Evolutionary conservation across 1,284 basidiomycete species (phyloP), one percentile per base, ranked within the genome.

Genomic region (Ganoderma resinaceum): DNA sequence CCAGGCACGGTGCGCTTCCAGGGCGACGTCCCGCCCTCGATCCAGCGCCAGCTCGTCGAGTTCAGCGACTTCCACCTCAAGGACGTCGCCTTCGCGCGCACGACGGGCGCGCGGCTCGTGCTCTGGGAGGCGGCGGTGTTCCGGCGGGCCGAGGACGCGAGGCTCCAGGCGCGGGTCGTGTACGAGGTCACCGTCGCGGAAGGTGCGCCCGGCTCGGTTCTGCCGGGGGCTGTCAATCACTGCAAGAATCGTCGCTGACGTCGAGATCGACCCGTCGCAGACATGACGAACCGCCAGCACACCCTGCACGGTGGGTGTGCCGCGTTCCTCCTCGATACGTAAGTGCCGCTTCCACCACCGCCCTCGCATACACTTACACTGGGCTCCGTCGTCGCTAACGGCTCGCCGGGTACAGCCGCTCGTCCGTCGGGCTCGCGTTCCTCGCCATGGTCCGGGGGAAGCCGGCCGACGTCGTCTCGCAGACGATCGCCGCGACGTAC

Each of bases 401-500:
- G n/a, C n/a, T n/a, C 31, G 23, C 18, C 31, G 61, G n/a, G n/a
- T n/a, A n/a, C 60, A 87, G 85, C 16, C 85, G 85, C 70, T 82
- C 85, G 1, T 80, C 82, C 20, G 63, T 70, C 29, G 66, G 66
- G 14, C 82, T 84, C 4, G 79, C 84, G 0, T 80, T 86, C 12
- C 77, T 84, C 20, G 78, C 79, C 7, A 80, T 86, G 11, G 83
- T 83, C 0, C 74, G 76, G 20, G 78, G 77, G 20, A 62, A 37
- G 20, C 63, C 69, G 16, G 33, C 65, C 12, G 72, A 81, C n/a
- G 84, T 85, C 0, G 78, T 87, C 12, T 86, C 86, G 2, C 84
- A 86, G 70, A 80, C 84, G 2, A 84, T 87, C 82, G 82, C 83
- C 67, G 74, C 86, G 26, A 81, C 83, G 43, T 87, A 83, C 81